These are phyloP conservation scores for Cucumis hystrix DNA, from an alignment of 306 rosid genomes.

Conservation along the genomic window DNA sequence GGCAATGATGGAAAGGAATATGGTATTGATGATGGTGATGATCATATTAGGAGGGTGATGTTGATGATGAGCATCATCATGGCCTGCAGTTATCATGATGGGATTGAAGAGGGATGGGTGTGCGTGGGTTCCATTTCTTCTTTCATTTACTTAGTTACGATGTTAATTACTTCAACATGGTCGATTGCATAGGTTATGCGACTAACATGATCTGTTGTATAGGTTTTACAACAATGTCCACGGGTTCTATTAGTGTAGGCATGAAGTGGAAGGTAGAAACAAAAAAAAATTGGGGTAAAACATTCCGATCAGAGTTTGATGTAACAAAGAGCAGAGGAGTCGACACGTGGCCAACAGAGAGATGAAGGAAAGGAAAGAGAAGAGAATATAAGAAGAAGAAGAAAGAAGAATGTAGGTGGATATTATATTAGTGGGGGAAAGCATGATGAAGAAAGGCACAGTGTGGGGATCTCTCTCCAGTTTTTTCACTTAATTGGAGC, in stretches of 20 bases:
- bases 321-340: constrained; percentile 28
- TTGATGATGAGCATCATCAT: constrained; percentile 3
- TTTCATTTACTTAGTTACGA: background rate
- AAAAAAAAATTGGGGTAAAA: constrained; percentile 7
- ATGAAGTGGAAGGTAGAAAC: background rate
- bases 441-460: constrained; percentile 29
- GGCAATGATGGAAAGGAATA: background rate
- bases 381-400: background rate
- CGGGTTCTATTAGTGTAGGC: too few species aligned
- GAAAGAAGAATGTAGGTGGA: background rate
- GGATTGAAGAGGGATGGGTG: background rate
- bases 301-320: constrained; percentile 28
- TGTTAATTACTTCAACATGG: background rate
- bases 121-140: background rate
- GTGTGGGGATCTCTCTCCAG: constrained; percentile 31
- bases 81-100: constrained; percentile 1
- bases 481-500: constrained; percentile 6
- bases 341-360: constrained; percentile 67
- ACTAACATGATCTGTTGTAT: too few species aligned
- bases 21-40: background rate
- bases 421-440: constrained; percentile 24
- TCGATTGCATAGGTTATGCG: too few species aligned
- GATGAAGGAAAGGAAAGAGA: background rate
- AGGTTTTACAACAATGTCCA: too few species aligned
- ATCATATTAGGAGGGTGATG: background rate